Evolutionary conservation across 805 yeast genomes (phyloP), one percentile per base, ranked within the genome.

Genomic region (Myxozyma neglecta): DNA sequence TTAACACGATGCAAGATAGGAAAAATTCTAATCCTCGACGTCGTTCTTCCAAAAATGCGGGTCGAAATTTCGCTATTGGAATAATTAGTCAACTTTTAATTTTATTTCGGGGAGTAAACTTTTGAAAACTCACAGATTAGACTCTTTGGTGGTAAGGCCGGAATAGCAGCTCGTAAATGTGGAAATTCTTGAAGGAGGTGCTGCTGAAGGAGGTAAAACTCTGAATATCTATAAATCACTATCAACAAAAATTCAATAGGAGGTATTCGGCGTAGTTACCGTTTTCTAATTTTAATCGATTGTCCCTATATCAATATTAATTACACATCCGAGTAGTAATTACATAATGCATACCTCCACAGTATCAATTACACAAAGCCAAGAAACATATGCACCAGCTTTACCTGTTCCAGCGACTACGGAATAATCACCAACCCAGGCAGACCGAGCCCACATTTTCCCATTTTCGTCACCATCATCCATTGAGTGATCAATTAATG

Each of bases 141-240:
- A 43, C 78, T 72, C 60, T 79, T 80, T 3, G 83, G 80, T 7
- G 84, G 85, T n/a, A 79, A 69, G 6, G 68, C 69, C 3, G 84
- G 82, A 14, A 84, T 73, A 59, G 77, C 76, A n/a, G 68, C 67
- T 13, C 56, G 44, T n/a, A 70, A 68, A 0, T 68, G 63, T 0
- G 83, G 81, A 62, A 76, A 80, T 37, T 72, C 74, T 2, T 46
- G 51, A 13, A 68, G 69, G 20, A 87, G 71, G 4, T 67, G 63
- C 0, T 68, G 68, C 32, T 86, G 77, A 40, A 89, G 76, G 37
- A 60, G 64, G 44, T 74, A 85, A 63, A 89, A 82, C 49, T 89
- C 93, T 40, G 84, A 81, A 72, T 87, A 89, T 43, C 96, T 78
- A 3, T 11, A 32, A 32, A 47, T 18, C 24, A 11, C 43, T 7